Conservation (phyloP, 108 stramenopile genomes). For the Craspedostauros australis region DNA sequence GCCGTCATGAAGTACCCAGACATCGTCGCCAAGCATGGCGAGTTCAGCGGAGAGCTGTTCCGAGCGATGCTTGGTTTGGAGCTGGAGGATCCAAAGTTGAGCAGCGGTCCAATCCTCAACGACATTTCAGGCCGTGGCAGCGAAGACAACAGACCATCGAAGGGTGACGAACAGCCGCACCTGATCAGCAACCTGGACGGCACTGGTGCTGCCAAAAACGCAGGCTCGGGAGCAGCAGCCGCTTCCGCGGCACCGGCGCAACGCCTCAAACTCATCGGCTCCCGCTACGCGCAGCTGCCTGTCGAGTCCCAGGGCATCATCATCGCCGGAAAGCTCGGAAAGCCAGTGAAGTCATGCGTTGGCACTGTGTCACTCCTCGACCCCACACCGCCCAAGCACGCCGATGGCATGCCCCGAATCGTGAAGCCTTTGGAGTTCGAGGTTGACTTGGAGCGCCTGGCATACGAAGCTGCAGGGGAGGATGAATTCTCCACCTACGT, state of each 20-base stretch:
- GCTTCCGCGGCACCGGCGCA: too few species aligned
- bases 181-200: neutral
- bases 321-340: constrained; percentile 34
- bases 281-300: constrained; percentile 13
- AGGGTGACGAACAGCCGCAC: neutral
- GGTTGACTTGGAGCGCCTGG: constrained; percentile 12
- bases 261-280: constrained; percentile 10
- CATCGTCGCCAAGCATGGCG: constrained; percentile 61
- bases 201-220: too few species aligned
- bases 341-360: constrained; percentile 16
- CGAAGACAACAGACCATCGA: too few species aligned
- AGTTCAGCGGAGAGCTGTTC: constrained; percentile 69
- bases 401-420: too few species aligned
- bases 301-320: constrained; percentile 30
- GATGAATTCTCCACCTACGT: constrained; percentile 29
- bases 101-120: constrained; percentile 2
- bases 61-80: constrained; percentile 85
- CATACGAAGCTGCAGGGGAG: too few species aligned
- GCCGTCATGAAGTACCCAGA: constrained; percentile 66
- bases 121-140: too few species aligned
- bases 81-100: constrained; percentile 5
- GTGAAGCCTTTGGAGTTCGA: constrained; percentile 21
- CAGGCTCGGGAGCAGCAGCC: too few species aligned
- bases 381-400: neutral
- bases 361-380: constrained; percentile 2